A percentile compares a stretch with the other conserved stretches of the same genome.
Evolutionary conservation across 345 rosid species (phyloP).

Genomic region (Linum tenue): DNA sequence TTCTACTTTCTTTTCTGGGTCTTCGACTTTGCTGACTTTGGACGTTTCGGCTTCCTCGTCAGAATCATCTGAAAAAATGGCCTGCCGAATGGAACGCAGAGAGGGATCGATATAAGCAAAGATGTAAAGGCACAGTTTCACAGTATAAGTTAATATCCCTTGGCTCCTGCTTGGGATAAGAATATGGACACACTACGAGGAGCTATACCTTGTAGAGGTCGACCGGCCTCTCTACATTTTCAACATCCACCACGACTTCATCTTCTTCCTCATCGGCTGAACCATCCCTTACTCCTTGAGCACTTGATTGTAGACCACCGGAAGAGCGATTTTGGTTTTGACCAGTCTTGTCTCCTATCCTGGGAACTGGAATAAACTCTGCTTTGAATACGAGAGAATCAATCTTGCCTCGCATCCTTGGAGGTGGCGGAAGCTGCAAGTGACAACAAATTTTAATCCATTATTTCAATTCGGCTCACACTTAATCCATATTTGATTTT

Average conservation of each 20-base stretch:
- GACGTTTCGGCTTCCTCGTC: conserved; percentile 55
- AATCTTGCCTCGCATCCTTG: conserved; percentile 67
- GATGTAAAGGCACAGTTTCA: too few relatives aligned
- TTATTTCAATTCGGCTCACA: not conserved
- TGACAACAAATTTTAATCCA: not conserved
- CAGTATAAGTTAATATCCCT: too few relatives aligned
- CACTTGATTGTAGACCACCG: conserved; percentile 14
- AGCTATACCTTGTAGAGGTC: conserved; percentile 88
- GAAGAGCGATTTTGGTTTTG: conserved; percentile 24
- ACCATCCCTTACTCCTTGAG: conserved; percentile 27
- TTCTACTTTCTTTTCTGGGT: conserved; percentile 56
- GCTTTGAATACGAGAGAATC: conserved; percentile 77
- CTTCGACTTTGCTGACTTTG: conserved; percentile 27
- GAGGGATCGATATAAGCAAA: not conserved
- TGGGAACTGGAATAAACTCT: conserved; percentile 46
- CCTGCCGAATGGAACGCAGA: conserved; percentile 31
- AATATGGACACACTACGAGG: conserved; percentile 3
- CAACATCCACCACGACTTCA: conserved; percentile 49
- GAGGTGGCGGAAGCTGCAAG: conserved; percentile 77
- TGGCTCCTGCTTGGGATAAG: too few relatives aligned
- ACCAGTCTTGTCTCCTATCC: conserved; percentile 30
- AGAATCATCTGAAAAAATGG: conserved; percentile 90
- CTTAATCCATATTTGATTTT: too few relatives aligned
- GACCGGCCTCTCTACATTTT: conserved; percentile 86
- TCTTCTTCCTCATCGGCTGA: conserved; percentile 30